phyloP scores from a whole-genome alignment of 1,284 basidiomycete species.

The Leucoagaricus sp. region DNA sequence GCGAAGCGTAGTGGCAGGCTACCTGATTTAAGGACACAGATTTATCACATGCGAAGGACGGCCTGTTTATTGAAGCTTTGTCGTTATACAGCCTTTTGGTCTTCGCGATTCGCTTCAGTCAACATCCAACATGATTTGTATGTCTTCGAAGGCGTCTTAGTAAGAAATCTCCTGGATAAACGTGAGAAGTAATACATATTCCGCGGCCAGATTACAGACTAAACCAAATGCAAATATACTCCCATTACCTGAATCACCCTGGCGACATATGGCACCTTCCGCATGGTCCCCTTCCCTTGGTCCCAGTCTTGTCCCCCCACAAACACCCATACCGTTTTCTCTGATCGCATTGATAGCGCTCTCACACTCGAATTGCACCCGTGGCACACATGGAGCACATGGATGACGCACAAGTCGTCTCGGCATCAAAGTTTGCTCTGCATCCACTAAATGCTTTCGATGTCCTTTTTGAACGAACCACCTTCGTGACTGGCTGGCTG shows the following conservation, averaged over 20 bases:
- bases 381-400: not conserved
- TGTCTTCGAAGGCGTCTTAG: too few species aligned
- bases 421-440: conserved; percentile 11
- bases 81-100: too few species aligned
- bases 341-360: not conserved
- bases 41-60: too few species aligned
- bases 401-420: not conserved
- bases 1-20: too few species aligned
- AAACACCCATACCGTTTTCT: not conserved
- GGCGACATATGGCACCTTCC: not conserved
- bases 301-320: not conserved
- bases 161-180: too few species aligned
- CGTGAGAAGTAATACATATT: too few species aligned
- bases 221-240: not conserved
- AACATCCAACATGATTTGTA: too few species aligned
- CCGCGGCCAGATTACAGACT: not conserved
- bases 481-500: conserved; percentile 36
- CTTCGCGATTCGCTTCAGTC: too few species aligned
- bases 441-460: conserved; percentile 20
- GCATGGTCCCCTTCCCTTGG: not conserved
- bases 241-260: not conserved
- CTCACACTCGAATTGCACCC: not conserved
- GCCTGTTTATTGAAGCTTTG: too few species aligned
- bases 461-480: conserved; percentile 17
- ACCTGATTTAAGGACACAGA: too few species aligned